Base-by-base conservation (phyloP, 2,329 filamentous ascomycete species). In the Penicillium palitans region DNA sequence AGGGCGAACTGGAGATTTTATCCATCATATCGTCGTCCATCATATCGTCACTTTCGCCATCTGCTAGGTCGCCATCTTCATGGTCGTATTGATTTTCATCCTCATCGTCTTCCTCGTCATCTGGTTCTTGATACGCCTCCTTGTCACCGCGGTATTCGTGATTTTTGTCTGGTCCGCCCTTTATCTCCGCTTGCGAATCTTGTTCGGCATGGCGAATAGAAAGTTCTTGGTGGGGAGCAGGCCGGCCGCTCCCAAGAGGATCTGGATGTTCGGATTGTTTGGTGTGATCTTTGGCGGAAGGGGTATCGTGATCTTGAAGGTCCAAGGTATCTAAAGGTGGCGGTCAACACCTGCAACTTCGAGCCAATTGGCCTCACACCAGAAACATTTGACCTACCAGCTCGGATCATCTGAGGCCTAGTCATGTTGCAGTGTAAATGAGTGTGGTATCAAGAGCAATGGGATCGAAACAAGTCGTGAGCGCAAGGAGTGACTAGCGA, bases 1-100 rank as follows among this genome's bases (percentile, higher is more conserved):
- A 98, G 73, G 95, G 95, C 70, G 93, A 98, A 77, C 93, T 98
- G 70, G 93, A 98, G 66, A 99, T 97, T 78, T 95, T 95, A 80
- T 98, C 95, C 90, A 96, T 91, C 87, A 96, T 87, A 76, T 98
- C 93, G 77, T 97, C 87, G 71, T 96, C 92, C 74, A 92, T 79
- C 68, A 90, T 84, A 67, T 90, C 89, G 60, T 85, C 83, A 35
- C 77, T 79, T 61, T 90, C 85, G 48, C 83, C 90, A 68, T 88
- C 87, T 49, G 86, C 86, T 64, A 80, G 74, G 54, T 84, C 81
- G 15, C 71, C 76, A 52, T 86, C 84, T 45, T 74, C 66, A 39
- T 65, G 63, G n/a, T 63, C 65, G 35, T 70, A 71, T 17, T 68
- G 62, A 52, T 57, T 61, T 27, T 59, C 57, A 25, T 61, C 60